Conservation (phyloP, 805 yeast genomes). For the Lipomyces kockii region DNA sequence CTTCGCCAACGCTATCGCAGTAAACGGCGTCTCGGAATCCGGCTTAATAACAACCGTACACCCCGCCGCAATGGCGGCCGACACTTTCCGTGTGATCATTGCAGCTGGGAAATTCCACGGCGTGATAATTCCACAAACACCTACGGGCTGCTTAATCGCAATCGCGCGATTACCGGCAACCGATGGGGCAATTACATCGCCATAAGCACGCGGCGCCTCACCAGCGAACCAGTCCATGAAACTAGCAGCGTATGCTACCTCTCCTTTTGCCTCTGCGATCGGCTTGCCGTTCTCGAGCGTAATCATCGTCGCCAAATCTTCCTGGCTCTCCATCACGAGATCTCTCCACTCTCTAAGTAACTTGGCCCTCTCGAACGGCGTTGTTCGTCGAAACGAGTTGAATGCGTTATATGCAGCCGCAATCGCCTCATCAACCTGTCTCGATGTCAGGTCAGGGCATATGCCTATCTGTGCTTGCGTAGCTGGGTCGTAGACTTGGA, state of each 20-base stretch:
- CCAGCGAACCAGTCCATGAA: conserved; percentile 91
- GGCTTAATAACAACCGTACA: conserved; percentile 80
- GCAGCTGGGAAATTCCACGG: conserved; percentile 89
- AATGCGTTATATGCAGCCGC: conserved; percentile 60
- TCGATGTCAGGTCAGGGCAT: conserved; percentile 60
- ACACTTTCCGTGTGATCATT: conserved; percentile 49
- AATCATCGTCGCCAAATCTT: conserved; percentile 67
- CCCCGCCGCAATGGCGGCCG: conserved; percentile 80
- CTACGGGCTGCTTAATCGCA: conserved; percentile 73
- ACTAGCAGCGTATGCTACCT: conserved; percentile 66
- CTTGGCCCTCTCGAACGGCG: conserved; percentile 61
- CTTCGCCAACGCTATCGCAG: conserved; percentile 69
- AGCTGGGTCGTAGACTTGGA: conserved; percentile 70
- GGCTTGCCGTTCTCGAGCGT: conserved; percentile 80
- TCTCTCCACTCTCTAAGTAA: conserved; percentile 58
- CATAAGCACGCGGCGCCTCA: conserved; percentile 72
- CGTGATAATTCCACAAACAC: conserved; percentile 77
- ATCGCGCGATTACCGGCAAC: conserved; percentile 51
- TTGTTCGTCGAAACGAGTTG: conserved; percentile 54
- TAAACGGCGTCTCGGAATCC: conserved; percentile 73
- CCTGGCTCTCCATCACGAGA: conserved; percentile 60
- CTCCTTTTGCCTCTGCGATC: conserved; percentile 71
- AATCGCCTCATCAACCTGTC: conserved; percentile 59
- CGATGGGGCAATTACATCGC: conserved; percentile 59
- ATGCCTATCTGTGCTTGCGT: conserved; percentile 55